phyloP scores from a whole-genome alignment of 1,284 basidiomycete species.

The Puccinia hordei region DNA sequence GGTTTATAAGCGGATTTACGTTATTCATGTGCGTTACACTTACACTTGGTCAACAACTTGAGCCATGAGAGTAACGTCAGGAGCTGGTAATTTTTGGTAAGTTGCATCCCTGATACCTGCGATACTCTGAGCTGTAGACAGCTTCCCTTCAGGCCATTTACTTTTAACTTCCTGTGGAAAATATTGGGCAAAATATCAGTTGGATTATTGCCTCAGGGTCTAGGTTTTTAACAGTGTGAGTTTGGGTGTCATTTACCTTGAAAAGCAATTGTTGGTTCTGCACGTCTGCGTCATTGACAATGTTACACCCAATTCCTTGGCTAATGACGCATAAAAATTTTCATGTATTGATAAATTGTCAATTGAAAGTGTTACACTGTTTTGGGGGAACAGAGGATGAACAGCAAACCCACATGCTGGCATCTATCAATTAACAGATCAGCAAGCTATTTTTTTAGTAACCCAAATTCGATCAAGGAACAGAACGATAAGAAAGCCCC shows the following conservation, averaged over 20 bases:
- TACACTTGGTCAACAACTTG: constrained; percentile 33
- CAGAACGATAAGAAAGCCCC: not conserved
- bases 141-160: constrained; percentile 32
- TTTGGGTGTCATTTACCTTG: not conserved
- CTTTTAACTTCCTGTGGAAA: constrained; percentile 33
- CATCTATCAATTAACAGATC: constrained; percentile 1
- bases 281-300: constrained; percentile 10
- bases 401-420: constrained; percentile 27
- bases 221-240: no score
- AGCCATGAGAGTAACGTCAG: constrained; percentile 1
- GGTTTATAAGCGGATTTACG: no score
- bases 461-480: no score
- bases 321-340: not conserved
- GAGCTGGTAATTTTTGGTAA: constrained; percentile 20
- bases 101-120: constrained; percentile 22
- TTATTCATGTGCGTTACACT: no score
- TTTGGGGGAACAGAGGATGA: not conserved
- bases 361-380: not conserved
- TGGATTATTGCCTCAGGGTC: not conserved
- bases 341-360: not conserved
- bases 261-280: constrained; percentile 33
- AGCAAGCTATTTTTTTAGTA: no score
- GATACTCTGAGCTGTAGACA: constrained; percentile 14
- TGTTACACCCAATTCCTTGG: constrained; percentile 50
- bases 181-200: not conserved